A percentile compares a stretch with the other conserved stretches of the same genome.
These are phyloP conservation scores for Perkinsus marinus DNA, from an alignment of 169 alveolate species.

Conservation along the genomic window DNA sequence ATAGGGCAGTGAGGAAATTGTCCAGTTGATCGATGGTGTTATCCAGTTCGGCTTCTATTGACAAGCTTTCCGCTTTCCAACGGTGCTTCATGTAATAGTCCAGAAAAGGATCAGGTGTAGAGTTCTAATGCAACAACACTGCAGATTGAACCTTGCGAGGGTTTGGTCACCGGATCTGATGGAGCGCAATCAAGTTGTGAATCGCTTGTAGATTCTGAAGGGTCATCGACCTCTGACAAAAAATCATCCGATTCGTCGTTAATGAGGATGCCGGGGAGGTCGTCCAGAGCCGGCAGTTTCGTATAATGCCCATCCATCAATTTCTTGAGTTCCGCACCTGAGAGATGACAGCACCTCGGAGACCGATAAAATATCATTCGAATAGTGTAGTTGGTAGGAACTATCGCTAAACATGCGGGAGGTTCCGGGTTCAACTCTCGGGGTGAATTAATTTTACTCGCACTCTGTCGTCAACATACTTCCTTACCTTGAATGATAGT, in stretches of 20 bases:
- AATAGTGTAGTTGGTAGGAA: neutral
- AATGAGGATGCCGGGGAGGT: neutral
- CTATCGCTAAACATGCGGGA: neutral
- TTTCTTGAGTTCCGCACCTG: neutral
- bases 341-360: neutral
- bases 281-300: neutral
- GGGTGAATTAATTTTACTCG: neutral
- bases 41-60: neutral
- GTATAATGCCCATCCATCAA: neutral
- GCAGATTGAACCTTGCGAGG: too few relatives aligned
- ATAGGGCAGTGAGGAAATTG: neutral
- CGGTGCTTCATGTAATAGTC: neutral
- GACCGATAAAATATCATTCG: neutral
- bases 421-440: neutral
- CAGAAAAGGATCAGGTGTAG: neutral
- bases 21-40: neutral
- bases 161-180: too few relatives aligned
- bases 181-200: neutral
- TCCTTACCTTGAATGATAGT: neutral
- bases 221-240: neutral
- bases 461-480: neutral
- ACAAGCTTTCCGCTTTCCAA: neutral
- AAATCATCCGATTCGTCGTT: neutral
- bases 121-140: too few relatives aligned
- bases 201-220: neutral